Percentiles rank a stretch among this genome's conserved stretches.
Evolutionary conservation across 2,329 filamentous ascomycete species (phyloP).

Genomic region (Pseudocercospora pini-densiflorae): DNA sequence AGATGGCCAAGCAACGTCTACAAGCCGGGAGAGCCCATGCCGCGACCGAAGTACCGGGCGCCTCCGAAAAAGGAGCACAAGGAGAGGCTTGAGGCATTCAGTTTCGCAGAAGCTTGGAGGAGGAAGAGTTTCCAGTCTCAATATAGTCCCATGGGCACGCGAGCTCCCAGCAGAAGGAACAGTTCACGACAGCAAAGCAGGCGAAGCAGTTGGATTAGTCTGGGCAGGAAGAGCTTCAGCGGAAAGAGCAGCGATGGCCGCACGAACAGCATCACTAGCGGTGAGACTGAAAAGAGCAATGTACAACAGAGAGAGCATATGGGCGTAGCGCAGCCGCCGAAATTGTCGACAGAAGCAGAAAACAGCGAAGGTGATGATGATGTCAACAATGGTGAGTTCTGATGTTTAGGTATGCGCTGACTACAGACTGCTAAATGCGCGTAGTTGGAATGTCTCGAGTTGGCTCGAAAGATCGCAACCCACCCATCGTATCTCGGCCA

Average conservation of each 20-base stretch:
- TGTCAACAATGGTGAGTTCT: constrained; percentile 50
- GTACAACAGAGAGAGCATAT: constrained; percentile 25
- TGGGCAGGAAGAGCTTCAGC: constrained; percentile 32
- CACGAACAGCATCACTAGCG: constrained; percentile 30
- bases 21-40: constrained; percentile 57
- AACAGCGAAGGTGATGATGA: constrained; percentile 51
- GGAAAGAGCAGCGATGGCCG: constrained; percentile 20
- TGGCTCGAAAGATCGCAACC: constrained; percentile 35
- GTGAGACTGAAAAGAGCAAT: constrained; percentile 27
- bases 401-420: not conserved
- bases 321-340: constrained; percentile 32
- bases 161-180: constrained; percentile 46
- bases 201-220: constrained; percentile 37
- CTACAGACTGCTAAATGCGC: constrained; percentile 9
- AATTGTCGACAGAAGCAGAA: constrained; percentile 43
- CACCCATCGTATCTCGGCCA: constrained; percentile 27
- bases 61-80: constrained; percentile 57
- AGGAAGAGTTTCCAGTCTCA: constrained; percentile 49
- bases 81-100: constrained; percentile 54
- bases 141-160: constrained; percentile 56
- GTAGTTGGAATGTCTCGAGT: constrained; percentile 43
- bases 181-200: constrained; percentile 27
- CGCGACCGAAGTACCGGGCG: constrained; percentile 54
- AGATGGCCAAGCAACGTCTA: constrained; percentile 52
- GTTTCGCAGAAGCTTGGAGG: constrained; percentile 53